Base-by-base conservation (phyloP, 1,284 basidiomycete species). In the Somion occarium region DNA sequence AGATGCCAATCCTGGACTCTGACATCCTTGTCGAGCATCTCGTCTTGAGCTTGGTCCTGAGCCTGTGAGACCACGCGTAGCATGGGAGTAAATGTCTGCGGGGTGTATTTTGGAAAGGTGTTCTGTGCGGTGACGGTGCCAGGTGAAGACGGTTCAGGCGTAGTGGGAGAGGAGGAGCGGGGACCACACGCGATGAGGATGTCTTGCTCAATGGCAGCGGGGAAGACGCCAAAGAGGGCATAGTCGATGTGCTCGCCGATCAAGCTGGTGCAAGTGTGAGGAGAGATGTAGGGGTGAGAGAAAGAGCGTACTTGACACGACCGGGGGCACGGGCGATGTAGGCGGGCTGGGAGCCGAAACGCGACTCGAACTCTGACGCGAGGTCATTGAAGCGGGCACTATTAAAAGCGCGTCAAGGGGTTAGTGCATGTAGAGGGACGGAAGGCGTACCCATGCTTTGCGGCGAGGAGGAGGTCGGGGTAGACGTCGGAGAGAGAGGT, bases 231-330 rank as follows among this genome's bases (percentile, higher is more conserved):
- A 59, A 90, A 89, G 26, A 88, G 71, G 1, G 80, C 79, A 63
- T 94, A 94, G 69, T 94, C 92, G 64, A 94, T 89, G 65, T 95
- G 91, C 69, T 93, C 91, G 42, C 90, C 88, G 79, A 74, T 59
- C 46, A 71, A 51, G 46, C 59, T 62, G 25, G 48, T 11, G 30
- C 48, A 38, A 37, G 27, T 23, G 2, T 26, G 13, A 44, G 49
- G 50, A 41, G 38, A 39, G 46, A 53, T 45, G 27, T 18, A 23
- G 22, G 39, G 43, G 53, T 20, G 52, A 69, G 70, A 70, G 56
- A 74, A 72, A 44, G 73, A 61, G 49, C 61, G 20, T 49, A 86
- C 85, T 93, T 92, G 51, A 94, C 86, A 56, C 92, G 78, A 13
- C 92, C 92, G 0, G 92, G 92, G 3, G 92, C 91, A 59, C 91